Base-by-base conservation (phyloP, 2,329 filamentous ascomycete genomes). In the Raffaelea ambrosiae region DNA sequence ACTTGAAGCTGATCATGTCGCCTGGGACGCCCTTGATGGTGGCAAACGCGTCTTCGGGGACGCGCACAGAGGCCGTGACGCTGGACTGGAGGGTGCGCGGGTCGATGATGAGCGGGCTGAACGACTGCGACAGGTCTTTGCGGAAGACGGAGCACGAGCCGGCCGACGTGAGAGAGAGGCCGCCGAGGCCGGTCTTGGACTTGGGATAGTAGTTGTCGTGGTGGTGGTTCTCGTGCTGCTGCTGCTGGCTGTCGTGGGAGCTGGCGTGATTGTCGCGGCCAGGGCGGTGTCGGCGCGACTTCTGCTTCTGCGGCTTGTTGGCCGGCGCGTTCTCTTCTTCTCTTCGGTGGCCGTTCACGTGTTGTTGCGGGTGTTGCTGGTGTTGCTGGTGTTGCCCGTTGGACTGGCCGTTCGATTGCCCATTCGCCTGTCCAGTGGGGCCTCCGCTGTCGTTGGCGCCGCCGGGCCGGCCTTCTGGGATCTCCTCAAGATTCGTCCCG, bases 1-100 rank as follows among this genome's bases (percentile, higher is more conserved):
- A 97, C 56, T 84, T 88, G 70, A 98, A 97, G 57, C 84, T 89
- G 54, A 98, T 93, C 83, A 97, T 93, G 31, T 87, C 84, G 3
- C 91, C 89, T 0, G 93, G 93, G 0, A 96, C 88, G 47, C 83
- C 84, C 23, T 81, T 82, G 53, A 97, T 97, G 2, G 90, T 95
- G 0, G 93, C 91, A 57, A 97, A 97, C 0, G 83, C 82, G 59
- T 95, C 88, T 53, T 95, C 88, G 0, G 93, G 93, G 3, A 97
- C 79, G 55, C 88, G 82, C 16, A 98, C 80, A 3, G 86, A 85
- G 4, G 89, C 85, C 16, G 84, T 93, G 39, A 97, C 80, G 41
- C 84, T 84, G 1, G 89, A 82, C 19, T 82, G 84, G 55, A 96
- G 73, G 1, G 83, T 89, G 22, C 65, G 70, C 1, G 90, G 91